Percentiles rank a stretch among this genome's conserved stretches.
phyloP scores from a whole-genome alignment of 1,139 yeast species.

The Hemisphaericaspora xylanilytica region DNA sequence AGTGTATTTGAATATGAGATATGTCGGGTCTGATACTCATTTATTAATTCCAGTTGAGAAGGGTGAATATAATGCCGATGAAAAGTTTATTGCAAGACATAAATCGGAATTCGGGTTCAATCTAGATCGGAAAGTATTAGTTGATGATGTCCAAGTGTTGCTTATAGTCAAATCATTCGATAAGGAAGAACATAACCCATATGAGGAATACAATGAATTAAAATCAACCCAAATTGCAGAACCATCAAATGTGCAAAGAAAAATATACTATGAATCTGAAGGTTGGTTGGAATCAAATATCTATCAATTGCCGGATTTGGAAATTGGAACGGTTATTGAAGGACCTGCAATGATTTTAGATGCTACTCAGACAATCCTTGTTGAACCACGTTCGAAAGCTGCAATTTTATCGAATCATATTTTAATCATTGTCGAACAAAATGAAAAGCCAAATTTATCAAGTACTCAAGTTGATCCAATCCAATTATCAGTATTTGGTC shows the following conservation, averaged over 20 bases:
- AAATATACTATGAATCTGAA: slow-evolving; percentile 30
- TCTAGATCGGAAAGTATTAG: slow-evolving; percentile 52
- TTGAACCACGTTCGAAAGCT: slow-evolving; percentile 72
- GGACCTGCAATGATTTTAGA: slow-evolving; percentile 90
- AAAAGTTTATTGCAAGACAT: slow-evolving; percentile 32
- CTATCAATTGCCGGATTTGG: slow-evolving; percentile 47
- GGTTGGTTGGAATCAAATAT: slow-evolving; percentile 56
- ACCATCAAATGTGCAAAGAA: slow-evolving; percentile 11
- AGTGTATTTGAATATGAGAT: slow-evolving; percentile 71
- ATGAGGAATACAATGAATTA: slow-evolving; percentile 24
- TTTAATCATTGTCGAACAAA: slow-evolving; percentile 35
- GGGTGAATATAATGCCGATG: slow-evolving; percentile 22
- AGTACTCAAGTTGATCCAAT: slow-evolving; percentile 58
- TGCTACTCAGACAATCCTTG: slow-evolving; percentile 79
- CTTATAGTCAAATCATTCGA: slow-evolving; percentile 32
- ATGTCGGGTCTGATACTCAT: slow-evolving; percentile 84
- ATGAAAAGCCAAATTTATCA: slow-evolving; percentile 24
- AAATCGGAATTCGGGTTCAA: slow-evolving; percentile 41
- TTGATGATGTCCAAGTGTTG: slow-evolving; percentile 75
- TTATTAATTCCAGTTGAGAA: slow-evolving; percentile 52
- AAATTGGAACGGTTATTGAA: slow-evolving; percentile 49
- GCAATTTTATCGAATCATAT: slow-evolving; percentile 54
- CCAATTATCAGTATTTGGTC: slow-evolving; percentile 74
- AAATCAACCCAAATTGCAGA: slow-evolving; percentile 5
- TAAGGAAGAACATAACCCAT: slow-evolving; percentile 33